A percentile compares a stretch with the other conserved stretches of the same genome.
These are phyloP conservation scores for Vitis hybrid DNA, from an alignment of 177 flowering plant genomes.

Conservation along the genomic window DNA sequence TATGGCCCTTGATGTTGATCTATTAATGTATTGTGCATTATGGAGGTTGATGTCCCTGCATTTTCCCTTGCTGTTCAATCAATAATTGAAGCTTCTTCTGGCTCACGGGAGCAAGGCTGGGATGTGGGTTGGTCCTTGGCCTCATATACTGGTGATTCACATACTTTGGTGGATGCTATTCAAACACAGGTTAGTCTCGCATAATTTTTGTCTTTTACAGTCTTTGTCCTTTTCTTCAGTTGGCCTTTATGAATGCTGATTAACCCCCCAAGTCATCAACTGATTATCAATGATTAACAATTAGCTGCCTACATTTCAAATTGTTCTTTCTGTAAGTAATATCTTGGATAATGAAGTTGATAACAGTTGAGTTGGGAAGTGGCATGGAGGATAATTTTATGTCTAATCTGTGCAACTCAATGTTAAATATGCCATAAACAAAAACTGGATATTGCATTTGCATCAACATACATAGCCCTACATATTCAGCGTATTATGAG, in stretches of 20 bases:
- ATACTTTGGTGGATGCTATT: constrained; percentile 23
- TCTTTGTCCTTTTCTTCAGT: neutral
- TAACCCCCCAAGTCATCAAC: too few species aligned
- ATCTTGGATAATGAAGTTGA: too few species aligned
- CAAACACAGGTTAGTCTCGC: constrained; percentile 41
- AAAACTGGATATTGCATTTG: too few species aligned
- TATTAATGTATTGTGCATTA: constrained; percentile 6
- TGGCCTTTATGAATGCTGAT: neutral
- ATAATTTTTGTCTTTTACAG: constrained; percentile 5
- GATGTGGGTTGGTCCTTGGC: constrained; percentile 92
- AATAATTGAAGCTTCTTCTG: constrained; percentile 56
- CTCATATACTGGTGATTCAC: constrained; percentile 37
- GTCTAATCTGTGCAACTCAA: too few species aligned
- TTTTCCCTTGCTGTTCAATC: constrained; percentile 69
- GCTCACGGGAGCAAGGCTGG: constrained; percentile 66
- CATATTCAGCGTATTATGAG: neutral
- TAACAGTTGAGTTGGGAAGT: too few species aligned
- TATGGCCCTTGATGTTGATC: neutral
- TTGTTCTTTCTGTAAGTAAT: too few species aligned
- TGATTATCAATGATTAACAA: too few species aligned
- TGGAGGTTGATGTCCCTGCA: constrained; percentile 67
- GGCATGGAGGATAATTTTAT: too few species aligned
- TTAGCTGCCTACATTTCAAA: too few species aligned
- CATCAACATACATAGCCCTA: too few species aligned
- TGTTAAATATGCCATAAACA: too few species aligned